Evolutionary conservation across 1,284 basidiomycete genomes (phyloP).

Genomic region (Lentinula novae-zelandiae): DNA sequence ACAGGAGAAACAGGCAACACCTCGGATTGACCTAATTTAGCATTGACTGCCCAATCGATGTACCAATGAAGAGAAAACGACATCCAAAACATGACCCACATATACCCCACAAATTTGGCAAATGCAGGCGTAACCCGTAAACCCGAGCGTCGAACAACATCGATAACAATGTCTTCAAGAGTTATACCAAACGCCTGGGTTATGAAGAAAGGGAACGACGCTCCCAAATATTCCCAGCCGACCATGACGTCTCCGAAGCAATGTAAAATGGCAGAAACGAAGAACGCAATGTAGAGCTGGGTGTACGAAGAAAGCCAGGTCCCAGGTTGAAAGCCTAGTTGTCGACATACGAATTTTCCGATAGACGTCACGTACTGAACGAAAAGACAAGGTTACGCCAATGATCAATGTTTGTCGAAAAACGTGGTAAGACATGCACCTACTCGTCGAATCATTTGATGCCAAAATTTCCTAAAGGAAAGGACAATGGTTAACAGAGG

Average conservation of each 20-base stretch:
- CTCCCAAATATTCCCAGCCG: constrained; percentile 11
- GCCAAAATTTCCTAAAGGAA: constrained; percentile 26
- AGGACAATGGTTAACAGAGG: neutral
- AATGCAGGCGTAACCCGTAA: neutral
- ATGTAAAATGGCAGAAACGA: constrained; percentile 20
- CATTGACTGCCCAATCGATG: constrained; percentile 5
- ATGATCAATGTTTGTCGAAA: neutral
- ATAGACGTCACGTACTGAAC: constrained; percentile 14
- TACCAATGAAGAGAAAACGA: constrained; percentile 1
- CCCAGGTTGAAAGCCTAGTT: constrained; percentile 14
- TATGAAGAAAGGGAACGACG: constrained; percentile 19
- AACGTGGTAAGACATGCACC: neutral
- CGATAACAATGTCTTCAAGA: constrained; percentile 14
- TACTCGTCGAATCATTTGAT: constrained; percentile 25
- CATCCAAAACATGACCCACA: neutral
- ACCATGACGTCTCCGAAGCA: constrained; percentile 18
- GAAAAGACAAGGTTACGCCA: constrained; percentile 1
- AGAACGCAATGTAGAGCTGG: constrained; percentile 17
- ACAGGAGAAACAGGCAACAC: neutral
- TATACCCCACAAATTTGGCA: neutral
- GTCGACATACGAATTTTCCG: constrained; percentile 16
- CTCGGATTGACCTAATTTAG: neutral
- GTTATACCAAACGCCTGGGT: constrained; percentile 18
- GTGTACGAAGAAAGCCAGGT: constrained; percentile 13
- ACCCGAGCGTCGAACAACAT: neutral